Evolutionary conservation across 2,329 filamentous ascomycete genomes (phyloP).

Genomic region (Amauroascus niger): DNA sequence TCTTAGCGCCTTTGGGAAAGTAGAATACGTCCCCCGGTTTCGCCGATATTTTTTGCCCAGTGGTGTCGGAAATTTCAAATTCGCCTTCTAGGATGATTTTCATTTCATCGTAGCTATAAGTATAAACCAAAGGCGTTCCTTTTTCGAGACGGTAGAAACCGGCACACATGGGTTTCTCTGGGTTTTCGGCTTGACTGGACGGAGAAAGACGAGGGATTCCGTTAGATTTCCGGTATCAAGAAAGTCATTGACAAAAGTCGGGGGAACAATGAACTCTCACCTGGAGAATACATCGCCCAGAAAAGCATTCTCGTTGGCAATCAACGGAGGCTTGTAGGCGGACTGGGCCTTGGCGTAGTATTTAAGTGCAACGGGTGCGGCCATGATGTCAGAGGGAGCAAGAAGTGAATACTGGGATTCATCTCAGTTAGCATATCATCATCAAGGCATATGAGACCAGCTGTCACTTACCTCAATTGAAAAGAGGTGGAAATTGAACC

Average conservation of each 20-base stretch:
- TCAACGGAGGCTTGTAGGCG: slow-evolving; percentile 53
- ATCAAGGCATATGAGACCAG: neutral
- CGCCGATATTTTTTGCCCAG: slow-evolving; percentile 50
- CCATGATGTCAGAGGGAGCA: slow-evolving; percentile 7
- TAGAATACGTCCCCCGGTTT: slow-evolving; percentile 57
- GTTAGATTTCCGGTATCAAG: neutral
- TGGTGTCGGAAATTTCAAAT: slow-evolving; percentile 55
- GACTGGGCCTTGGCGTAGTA: slow-evolving; percentile 51
- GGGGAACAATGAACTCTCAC: slow-evolving; percentile 24
- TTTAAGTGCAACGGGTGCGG: slow-evolving; percentile 33
- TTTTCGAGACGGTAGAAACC: slow-evolving; percentile 61
- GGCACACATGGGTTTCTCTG: slow-evolving; percentile 51
- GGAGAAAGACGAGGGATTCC: neutral
- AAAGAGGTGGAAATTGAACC: too few species aligned
- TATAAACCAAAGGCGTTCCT: slow-evolving; percentile 57
- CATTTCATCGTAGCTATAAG: slow-evolving; percentile 63
- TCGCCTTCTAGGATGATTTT: slow-evolving; percentile 62
- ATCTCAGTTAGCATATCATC: neutral
- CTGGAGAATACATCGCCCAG: slow-evolving; percentile 53
- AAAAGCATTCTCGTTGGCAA: slow-evolving; percentile 59
- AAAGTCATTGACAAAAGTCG: neutral
- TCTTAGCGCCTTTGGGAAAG: slow-evolving; percentile 56
- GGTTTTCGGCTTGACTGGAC: slow-evolving; percentile 44
- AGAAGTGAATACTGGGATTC: neutral
- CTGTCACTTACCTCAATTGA: neutral